Percentiles rank a stretch among this genome's conserved stretches.
phyloP scores from a whole-genome alignment of 495 filamentous ascomycete species.

The Daldinia concentrica region DNA sequence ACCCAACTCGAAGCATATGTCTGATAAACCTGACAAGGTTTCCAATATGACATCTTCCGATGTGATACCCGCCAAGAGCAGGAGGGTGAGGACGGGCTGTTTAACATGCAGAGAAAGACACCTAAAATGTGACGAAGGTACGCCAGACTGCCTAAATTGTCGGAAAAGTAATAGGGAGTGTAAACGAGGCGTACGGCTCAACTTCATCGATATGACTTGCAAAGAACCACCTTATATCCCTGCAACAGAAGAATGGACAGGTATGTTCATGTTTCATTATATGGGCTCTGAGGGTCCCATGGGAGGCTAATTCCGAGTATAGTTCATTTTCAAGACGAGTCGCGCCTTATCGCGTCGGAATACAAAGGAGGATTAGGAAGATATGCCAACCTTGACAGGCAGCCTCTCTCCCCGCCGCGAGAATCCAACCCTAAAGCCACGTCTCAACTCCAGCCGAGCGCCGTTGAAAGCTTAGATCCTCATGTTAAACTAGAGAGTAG shows the following conservation, averaged over 20 bases:
- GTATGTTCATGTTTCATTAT: constrained; percentile 49
- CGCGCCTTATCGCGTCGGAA: constrained; percentile 87
- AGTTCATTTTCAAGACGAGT: constrained; percentile 87
- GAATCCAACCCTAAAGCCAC: constrained; percentile 34
- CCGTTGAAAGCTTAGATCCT: constrained; percentile 18
- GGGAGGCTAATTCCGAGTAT: constrained; percentile 30
- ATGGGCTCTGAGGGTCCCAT: neutral
- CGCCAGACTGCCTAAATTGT: constrained; percentile 86
- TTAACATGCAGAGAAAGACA: constrained; percentile 78
- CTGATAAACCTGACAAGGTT: constrained; percentile 42
- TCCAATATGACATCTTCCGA: constrained; percentile 43
- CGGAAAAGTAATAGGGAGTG: constrained; percentile 86
- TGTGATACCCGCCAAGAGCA: constrained; percentile 64
- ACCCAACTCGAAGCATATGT: constrained; percentile 12
- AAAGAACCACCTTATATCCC: constrained; percentile 72
- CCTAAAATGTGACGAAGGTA: constrained; percentile 78
- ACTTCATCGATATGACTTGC: constrained; percentile 88
- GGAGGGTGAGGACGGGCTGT: constrained; percentile 78
- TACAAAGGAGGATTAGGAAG: constrained; percentile 83
- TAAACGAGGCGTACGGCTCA: constrained; percentile 86
- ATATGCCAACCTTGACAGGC: constrained; percentile 69
- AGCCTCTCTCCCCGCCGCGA: constrained; percentile 39
- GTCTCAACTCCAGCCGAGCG: constrained; percentile 19
- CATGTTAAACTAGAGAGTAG: constrained; percentile 16
- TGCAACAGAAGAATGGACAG: constrained; percentile 71